Conservation (phyloP, 768 basidiomycete species). For the Tricholoma sp. region DNA sequence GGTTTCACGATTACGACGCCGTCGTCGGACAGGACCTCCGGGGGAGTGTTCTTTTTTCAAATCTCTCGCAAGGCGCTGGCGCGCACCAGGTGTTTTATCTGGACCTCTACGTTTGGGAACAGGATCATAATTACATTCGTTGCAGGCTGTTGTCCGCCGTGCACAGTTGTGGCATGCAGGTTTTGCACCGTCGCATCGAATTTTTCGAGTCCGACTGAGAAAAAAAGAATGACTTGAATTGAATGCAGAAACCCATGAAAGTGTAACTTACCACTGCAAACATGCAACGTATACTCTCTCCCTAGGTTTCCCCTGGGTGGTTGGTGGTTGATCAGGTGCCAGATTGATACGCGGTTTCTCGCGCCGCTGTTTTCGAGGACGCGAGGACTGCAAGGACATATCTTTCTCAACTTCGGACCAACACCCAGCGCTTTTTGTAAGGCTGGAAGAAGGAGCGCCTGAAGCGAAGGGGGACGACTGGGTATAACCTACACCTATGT, state of each 20-base stretch:
- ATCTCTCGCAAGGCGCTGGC: slow-evolving; percentile 54
- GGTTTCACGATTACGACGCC: slow-evolving; percentile 27
- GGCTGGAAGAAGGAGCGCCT: not conserved
- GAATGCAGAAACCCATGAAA: not conserved
- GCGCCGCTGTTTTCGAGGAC: slow-evolving; percentile 40
- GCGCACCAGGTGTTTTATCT: slow-evolving; percentile 74
- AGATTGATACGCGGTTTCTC: slow-evolving; percentile 61
- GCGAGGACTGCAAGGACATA: slow-evolving; percentile 4
- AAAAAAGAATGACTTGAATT: slow-evolving; percentile 10
- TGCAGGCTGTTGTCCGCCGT: slow-evolving; percentile 39
- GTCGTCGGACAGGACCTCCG: slow-evolving; percentile 28
- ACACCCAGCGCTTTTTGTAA: not conserved
- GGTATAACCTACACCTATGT: slow-evolving; percentile 1
- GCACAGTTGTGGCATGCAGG: slow-evolving; percentile 72
- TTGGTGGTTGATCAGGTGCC: slow-evolving; percentile 72
- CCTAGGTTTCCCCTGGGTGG: slow-evolving; percentile 74
- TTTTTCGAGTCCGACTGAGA: slow-evolving; percentile 67
- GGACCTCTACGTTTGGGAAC: slow-evolving; percentile 77
- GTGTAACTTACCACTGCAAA: slow-evolving; percentile 58
- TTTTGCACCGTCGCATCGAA: slow-evolving; percentile 78
- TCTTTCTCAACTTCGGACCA: not conserved
- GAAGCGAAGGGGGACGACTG: not conserved
- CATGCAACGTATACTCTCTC: slow-evolving; percentile 77
- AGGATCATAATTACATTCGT: slow-evolving; percentile 61
- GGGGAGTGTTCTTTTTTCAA: slow-evolving; percentile 25